Percentiles rank a stretch among this genome's conserved stretches.
Conservation (phyloP, 2,329 filamentous ascomycete genomes). For the Trichophyton benhamiae region DNA sequence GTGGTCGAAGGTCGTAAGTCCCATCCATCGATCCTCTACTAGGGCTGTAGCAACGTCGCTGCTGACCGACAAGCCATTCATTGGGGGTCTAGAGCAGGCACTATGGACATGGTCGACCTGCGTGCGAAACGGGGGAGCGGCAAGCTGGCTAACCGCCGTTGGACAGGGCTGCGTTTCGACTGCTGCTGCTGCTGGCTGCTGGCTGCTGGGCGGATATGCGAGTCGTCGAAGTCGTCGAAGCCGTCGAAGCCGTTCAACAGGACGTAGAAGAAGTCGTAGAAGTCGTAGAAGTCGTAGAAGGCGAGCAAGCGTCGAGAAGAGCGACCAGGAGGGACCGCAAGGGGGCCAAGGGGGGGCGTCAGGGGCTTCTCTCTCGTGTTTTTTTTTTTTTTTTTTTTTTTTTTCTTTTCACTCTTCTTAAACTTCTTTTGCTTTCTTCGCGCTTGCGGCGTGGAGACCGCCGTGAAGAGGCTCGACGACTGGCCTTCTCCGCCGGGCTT, state of each 20-base stretch:
- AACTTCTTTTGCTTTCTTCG: background rate
- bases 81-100: background rate
- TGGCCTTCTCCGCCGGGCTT: background rate
- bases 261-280: too few species aligned
- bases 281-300: too few species aligned
- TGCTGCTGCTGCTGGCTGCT: background rate
- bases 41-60: background rate
- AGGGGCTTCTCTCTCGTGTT: background rate
- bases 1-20: background rate
- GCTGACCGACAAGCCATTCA: constrained; percentile 1
- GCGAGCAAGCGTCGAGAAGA: background rate
- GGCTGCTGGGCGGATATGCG: background rate
- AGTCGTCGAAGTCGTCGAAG: too few species aligned
- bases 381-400: background rate
- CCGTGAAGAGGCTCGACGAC: background rate
- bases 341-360: background rate
- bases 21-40: background rate
- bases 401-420: background rate
- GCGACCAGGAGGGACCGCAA: background rate
- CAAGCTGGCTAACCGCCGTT: background rate
- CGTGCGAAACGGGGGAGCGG: background rate
- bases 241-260: too few species aligned
- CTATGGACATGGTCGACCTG: constrained; percentile 1
- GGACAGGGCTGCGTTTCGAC: background rate
- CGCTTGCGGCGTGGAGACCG: background rate